Evolutionary conservation across 2,329 filamentous ascomycete genomes (phyloP), one percentile per base, ranked within the genome.

Genomic region (Boeremia lycopersici): DNA sequence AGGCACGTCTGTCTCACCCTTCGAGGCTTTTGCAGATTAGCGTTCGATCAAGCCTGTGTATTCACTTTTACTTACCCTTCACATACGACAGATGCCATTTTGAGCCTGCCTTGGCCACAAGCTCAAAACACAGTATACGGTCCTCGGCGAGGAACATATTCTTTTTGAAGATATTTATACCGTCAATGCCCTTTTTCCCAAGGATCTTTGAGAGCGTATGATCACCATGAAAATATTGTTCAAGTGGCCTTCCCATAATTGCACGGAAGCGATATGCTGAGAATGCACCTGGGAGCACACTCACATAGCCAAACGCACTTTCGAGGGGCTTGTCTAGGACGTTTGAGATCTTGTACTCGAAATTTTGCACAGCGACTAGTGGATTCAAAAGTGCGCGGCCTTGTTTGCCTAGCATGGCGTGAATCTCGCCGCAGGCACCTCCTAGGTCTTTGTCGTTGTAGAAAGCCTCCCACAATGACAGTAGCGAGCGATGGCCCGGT

Each of bases 81-180:
- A 49, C 39, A 17, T 49, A 49, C 13, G 47, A 49, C 39, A 43
- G 6, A 8, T 46, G 34, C 50, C 50, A 53, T 23, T 43, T 53
- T 15, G 38, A 13, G 3, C 50, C 43, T 7, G 50, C 44, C 12
- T 53, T 53, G 9, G 50, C 50, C 12, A 53, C 50, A 29, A 53
- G 44, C 26, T 98, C 93, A 83, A 97, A 98, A 82, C 93, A 98
- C 43, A 35, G 9, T 10, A 35, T 35, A 1, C 34, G 34, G 19
- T 35, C 34, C 15, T 35, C 34, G 10, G 93, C 93, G 86, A 98
- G 93, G 84, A 97, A 98, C 93, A 98, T 97, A 85, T 98, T 98
- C 86, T 97, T 97, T 82, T 97, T 97, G 89, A 98, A 97, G 76
- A 98, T 97, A 80, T 97, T 97, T 93, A 97, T 97, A 65, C 93